Base-by-base conservation (phyloP, 768 basidiomycete genomes). In the Termitomyces sp. region DNA sequence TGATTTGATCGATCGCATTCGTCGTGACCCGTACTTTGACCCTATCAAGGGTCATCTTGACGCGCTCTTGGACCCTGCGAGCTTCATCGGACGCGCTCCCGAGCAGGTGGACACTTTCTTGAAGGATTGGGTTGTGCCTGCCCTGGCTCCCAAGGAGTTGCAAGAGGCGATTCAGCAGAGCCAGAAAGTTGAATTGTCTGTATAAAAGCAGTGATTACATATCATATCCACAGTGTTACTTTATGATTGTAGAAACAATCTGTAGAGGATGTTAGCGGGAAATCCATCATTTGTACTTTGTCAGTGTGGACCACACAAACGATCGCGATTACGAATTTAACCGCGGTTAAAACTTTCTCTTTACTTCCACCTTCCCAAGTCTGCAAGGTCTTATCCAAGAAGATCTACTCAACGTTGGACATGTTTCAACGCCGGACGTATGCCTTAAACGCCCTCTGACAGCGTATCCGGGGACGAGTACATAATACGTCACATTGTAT, bases 101-200 rank as follows among this genome's bases (percentile, higher is more conserved):
- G 85, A 98, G 69, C 97, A 98, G 77, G 95, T 98, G 13, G 92
- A 94, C 70, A 77, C 70, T 57, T 98, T 99, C 72, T 68, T 98
- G 57, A 79, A 73, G 66, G 90, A 94, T 1, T 94, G 91, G 88
- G 94, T 98, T 22, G 72, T 72, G 54, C 94, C 94, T n/a, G 92
- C 87, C 10, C 72, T 98, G 62, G 77, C 69, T n/a, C 79, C 80
- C 32, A 61, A 69, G 28, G 86, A 88, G 63, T 64, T 85, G 36
- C 73, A 80, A 57, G 78, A 75, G 12, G 84, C 80, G 30, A 72
- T 91, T 22, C 69, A 64, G 20, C 74, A 71, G 50, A 79, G 80
- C 28, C 75, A 70, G 30, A 85, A 78, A 68, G 83, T 90, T 36
- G 90, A 92, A 67, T 72, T 91, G 66, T 77, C 71, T 63, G 89